Base-by-base conservation (phyloP, 2,329 filamentous ascomycete species). In the Sporothrix inflata region DNA sequence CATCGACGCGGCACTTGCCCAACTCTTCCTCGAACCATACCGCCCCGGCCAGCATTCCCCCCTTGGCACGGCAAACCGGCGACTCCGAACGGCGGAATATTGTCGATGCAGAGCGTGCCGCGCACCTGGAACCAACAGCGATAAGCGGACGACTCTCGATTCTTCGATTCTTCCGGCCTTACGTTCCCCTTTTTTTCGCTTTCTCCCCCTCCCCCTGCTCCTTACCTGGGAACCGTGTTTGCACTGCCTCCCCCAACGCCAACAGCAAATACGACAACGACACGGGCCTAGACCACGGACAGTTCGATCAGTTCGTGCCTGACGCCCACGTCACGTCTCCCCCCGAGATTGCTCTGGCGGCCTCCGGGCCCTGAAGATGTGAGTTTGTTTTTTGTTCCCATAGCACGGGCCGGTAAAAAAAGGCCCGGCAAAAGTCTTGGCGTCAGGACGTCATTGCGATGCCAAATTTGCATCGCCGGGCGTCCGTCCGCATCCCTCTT, bases 361-460 rank as follows among this genome's bases (percentile, higher is more conserved):
- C 73, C 72, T 74, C 74, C 73, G 74, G 74, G 73, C 73, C 73
- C 67, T 68, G 67, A 70, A 72, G 19, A 71, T 51, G 74, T 75
- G 61, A 72, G 74, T 72, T 21, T 51, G 24, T 42, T 14, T 40
- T 69, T 42, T 55, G 11, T 14, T 38, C 16, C 4, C 45, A 19
- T 38, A 12, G 45, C 40, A 66, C 47, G 45, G 38, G 38, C 61
- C 61, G 24, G 65, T 14, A 34, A 51, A 67, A 67, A 53, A 51
- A 38, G 27, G 60, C 27, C 51, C 63, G 55, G 55, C 49, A 42
- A 42, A 47, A 24, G 61, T 53, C 69, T 71, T 66, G 69, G 72
- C 69, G 7, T n/a, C 40, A 49, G 67, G 60, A 72, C 71, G 49
- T 72, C 71, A 72, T 69, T 70, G 60, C 71, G 24, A 65, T 27